A percentile compares a stretch with the other conserved stretches of the same genome.
Evolutionary conservation across 75 land plant genomes (phyloP).

Genomic region (Adiantum capillusveneris): DNA sequence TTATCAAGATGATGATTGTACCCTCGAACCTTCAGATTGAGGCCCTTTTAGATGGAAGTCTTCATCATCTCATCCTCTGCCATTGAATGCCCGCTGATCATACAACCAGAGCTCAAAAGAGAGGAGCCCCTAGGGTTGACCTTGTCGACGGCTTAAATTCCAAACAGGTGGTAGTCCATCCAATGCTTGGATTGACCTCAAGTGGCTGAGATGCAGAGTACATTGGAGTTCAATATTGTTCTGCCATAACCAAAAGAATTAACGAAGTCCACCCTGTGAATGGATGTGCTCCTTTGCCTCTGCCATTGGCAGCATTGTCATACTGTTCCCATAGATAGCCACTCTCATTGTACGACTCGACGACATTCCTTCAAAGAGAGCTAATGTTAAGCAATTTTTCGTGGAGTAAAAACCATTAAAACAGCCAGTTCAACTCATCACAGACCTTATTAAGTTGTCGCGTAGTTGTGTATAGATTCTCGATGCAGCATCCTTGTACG

Average conservation of each 20-base stretch:
- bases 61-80: no score
- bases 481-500: slow-evolving; percentile 51
- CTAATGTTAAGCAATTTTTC: neutral
- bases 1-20: no score
- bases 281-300: slow-evolving; percentile 83
- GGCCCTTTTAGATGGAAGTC: no score
- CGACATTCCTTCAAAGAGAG: slow-evolving; percentile 63
- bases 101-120: no score
- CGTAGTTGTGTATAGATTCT: slow-evolving; percentile 60
- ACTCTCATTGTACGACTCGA: slow-evolving; percentile 53
- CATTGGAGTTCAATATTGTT: slow-evolving; percentile 52
- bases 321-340: slow-evolving; percentile 96
- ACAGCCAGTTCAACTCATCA: neutral
- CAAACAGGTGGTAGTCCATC: no score
- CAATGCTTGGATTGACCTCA: no score
- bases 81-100: no score
- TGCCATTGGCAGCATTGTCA: slow-evolving; percentile 66
- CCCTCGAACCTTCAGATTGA: no score
- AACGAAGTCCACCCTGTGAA: slow-evolving; percentile 99
- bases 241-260: slow-evolving; percentile 80
- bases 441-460: slow-evolving; percentile 67
- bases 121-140: no score
- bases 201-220: no score
- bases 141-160: no score
- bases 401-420: no score